Conservation (phyloP, 345 rosid genomes). For the Dipteronia sinensis region DNA sequence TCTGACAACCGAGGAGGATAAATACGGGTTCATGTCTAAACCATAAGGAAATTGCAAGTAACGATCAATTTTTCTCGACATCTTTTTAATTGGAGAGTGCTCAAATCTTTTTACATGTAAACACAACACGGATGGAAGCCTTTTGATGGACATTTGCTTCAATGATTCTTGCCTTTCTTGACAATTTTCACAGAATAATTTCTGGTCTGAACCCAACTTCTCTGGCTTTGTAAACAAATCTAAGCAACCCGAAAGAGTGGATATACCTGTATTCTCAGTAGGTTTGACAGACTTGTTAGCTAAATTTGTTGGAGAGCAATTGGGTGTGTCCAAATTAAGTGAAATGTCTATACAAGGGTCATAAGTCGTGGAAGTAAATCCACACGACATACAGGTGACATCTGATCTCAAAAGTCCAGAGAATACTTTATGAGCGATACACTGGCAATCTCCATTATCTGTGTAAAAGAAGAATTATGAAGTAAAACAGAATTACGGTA, state of each 20-base stretch:
- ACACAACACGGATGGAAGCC: constrained; percentile 83
- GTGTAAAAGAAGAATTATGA: constrained; percentile 26
- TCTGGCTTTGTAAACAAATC: constrained; percentile 81
- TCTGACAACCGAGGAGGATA: constrained; percentile 76
- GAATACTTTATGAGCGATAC: constrained; percentile 86
- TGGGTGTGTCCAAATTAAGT: constrained; percentile 62
- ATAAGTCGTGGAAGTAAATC: constrained; percentile 84
- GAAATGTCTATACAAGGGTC: constrained; percentile 95
- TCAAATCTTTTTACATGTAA: constrained; percentile 90
- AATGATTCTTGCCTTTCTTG: constrained; percentile 72
- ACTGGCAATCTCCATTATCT: constrained; percentile 81
- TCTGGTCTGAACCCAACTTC: constrained; percentile 88
- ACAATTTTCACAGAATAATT: constrained; percentile 80
- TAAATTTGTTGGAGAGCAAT: constrained; percentile 32
- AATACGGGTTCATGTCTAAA: constrained; percentile 75
- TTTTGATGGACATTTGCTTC: constrained; percentile 87
- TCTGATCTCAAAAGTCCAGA: constrained; percentile 92
- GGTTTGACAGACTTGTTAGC: constrained; percentile 38
- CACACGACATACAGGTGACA: constrained; percentile 83
- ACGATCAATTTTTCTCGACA: constrained; percentile 72
- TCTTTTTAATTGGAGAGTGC: constrained; percentile 64
- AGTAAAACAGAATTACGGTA: constrained; percentile 20
- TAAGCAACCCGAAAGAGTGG: constrained; percentile 79
- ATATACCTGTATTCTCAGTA: constrained; percentile 35
- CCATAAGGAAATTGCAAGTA: constrained; percentile 85